phyloP scores from a whole-genome alignment of 768 basidiomycete genomes.

The Kwoniella dendrophila region DNA sequence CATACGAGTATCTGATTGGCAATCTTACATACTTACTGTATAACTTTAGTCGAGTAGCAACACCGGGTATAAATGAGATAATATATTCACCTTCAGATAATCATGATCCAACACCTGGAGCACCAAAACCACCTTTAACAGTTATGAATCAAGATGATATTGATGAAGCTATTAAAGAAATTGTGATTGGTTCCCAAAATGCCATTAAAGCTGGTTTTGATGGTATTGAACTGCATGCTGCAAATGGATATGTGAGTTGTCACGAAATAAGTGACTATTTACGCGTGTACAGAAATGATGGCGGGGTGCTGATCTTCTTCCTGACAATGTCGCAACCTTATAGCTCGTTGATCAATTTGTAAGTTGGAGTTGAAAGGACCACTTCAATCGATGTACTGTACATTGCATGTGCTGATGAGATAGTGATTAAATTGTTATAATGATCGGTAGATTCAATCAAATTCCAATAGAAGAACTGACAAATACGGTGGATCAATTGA shows the following conservation, averaged over 20 bases:
- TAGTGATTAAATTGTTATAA: too few relatives aligned
- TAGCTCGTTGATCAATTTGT: too few relatives aligned
- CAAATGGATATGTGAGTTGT: slow-evolving; percentile 57
- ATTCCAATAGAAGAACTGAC: slow-evolving; percentile 65
- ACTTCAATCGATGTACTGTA: too few relatives aligned
- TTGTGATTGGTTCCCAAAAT: slow-evolving; percentile 63
- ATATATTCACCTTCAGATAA: not conserved
- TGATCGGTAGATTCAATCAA: slow-evolving; percentile 62
- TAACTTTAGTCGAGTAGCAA: slow-evolving; percentile 6
- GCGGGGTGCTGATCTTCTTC: too few relatives aligned
- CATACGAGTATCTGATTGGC: too few relatives aligned
- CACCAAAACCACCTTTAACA: not conserved
- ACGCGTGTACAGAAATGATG: too few relatives aligned
- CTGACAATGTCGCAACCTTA: too few relatives aligned
- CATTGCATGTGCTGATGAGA: too few relatives aligned
- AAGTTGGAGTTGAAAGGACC: too few relatives aligned
- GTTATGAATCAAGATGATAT: slow-evolving; percentile 58
- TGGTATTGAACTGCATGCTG: slow-evolving; percentile 61
- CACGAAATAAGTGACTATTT: too few relatives aligned
- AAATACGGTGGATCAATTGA: slow-evolving; percentile 69
- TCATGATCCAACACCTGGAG: slow-evolving; percentile 1
- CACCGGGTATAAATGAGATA: not conserved
- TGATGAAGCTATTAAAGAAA: slow-evolving; percentile 57
- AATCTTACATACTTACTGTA: too few relatives aligned
- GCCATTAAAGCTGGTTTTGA: slow-evolving; percentile 70